phyloP scores from a whole-genome alignment of 2,329 filamentous ascomycete species.

The Penicillium sp. region DNA sequence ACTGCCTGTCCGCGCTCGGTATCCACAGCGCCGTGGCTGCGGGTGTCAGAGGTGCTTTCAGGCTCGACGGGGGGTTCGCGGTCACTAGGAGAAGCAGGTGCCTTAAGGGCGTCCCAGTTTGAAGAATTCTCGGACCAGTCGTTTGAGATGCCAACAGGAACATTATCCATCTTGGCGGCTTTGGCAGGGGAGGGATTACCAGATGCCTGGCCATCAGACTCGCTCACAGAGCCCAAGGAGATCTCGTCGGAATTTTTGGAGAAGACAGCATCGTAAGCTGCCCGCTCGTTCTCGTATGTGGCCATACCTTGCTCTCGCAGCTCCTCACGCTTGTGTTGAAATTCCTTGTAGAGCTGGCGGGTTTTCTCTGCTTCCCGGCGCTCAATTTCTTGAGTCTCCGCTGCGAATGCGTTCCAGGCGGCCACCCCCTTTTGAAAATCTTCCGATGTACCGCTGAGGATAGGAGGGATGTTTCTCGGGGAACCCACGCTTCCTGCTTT shows the following conservation, averaged over 20 bases:
- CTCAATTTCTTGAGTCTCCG: neutral
- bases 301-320: neutral
- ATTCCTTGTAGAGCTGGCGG: neutral
- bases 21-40: too few relatives aligned
- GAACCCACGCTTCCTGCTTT: too few relatives aligned
- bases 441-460: neutral
- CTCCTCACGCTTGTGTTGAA: neutral
- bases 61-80: too few relatives aligned
- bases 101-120: too few relatives aligned
- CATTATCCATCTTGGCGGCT: neutral
- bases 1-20: slow-evolving; percentile 35
- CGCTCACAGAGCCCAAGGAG: slow-evolving; percentile 28
- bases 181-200: neutral
- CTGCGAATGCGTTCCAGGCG: neutral
- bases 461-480: too few relatives aligned
- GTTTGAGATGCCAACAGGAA: slow-evolving; percentile 1
- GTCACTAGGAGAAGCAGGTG: too few relatives aligned
- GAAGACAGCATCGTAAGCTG: neutral
- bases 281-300: neutral
- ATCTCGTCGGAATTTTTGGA: slow-evolving; percentile 50
- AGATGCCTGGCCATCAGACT: neutral
- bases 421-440: neutral
- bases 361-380: neutral
- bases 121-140: too few relatives aligned
- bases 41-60: too few relatives aligned